Percentiles rank a stretch among this genome's conserved stretches.
Conservation (phyloP, 139 green algal genomes). For the Deuterostichococcus epilithicus region DNA sequence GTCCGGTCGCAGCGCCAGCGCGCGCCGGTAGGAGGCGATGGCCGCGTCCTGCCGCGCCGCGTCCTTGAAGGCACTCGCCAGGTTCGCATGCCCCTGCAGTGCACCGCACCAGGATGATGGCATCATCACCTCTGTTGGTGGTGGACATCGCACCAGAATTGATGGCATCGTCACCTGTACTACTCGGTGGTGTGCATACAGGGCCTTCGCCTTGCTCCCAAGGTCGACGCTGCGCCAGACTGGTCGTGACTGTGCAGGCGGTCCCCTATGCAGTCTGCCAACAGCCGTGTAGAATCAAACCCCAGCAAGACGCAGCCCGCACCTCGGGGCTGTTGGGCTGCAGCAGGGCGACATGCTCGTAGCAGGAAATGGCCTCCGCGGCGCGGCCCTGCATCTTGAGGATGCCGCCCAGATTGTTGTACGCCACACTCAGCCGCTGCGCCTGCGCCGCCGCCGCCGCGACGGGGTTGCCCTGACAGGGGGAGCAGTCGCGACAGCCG, state of each 20-base stretch:
- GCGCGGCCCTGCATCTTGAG: constrained; percentile 57
- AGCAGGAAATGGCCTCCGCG: constrained; percentile 75
- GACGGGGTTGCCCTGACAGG: neutral
- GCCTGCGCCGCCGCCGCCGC: constrained; percentile 36
- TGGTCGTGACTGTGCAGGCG: too few relatives aligned
- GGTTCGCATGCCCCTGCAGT: constrained; percentile 56
- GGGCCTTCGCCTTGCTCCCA: too few relatives aligned
- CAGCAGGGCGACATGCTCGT: constrained; percentile 72
- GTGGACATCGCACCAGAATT: too few relatives aligned
- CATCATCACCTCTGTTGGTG: too few relatives aligned
- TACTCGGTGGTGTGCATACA: too few relatives aligned
- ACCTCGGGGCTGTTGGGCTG: constrained; percentile 56
- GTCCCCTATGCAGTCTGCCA: too few relatives aligned
- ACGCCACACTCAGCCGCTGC: constrained; percentile 66
- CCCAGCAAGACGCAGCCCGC: too few relatives aligned
- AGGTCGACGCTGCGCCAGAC: too few relatives aligned
- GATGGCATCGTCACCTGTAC: too few relatives aligned
- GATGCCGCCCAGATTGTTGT: constrained; percentile 79
- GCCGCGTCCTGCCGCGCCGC: constrained; percentile 64
- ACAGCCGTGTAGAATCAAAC: too few relatives aligned
- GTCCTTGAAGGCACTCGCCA: constrained; percentile 74
- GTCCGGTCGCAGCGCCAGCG: constrained; percentile 61
- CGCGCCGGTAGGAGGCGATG: constrained; percentile 64
- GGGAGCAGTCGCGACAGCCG: neutral
- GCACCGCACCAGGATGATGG: neutral